phyloP scores from a whole-genome alignment of 257 asterid genomes.

The Fraxinus quadrangulata region DNA sequence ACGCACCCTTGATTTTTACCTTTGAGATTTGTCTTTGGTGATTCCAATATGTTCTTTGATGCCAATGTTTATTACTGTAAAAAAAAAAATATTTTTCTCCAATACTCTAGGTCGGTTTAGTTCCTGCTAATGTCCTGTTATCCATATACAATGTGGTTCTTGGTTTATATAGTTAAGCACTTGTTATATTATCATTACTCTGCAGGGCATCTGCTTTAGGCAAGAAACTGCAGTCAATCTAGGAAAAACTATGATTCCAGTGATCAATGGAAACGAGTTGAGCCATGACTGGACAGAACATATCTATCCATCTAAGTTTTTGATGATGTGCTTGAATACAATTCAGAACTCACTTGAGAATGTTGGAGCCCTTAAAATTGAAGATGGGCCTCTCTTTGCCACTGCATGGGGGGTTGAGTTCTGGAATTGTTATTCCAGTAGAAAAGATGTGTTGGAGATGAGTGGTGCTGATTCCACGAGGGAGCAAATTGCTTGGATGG shows the following conservation, averaged over 20 bases:
- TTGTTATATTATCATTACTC: neutral
- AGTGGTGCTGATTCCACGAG: slow-evolving; percentile 43
- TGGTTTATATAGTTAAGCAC: neutral
- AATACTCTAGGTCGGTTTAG: neutral
- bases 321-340: slow-evolving; percentile 60
- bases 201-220: slow-evolving; percentile 90
- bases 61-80: no score
- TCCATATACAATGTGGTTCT: neutral
- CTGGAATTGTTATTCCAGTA: slow-evolving; percentile 62
- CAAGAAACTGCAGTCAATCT: slow-evolving; percentile 36
- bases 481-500: slow-evolving; percentile 90
- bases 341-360: slow-evolving; percentile 52
- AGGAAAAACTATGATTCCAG: slow-evolving; percentile 33
- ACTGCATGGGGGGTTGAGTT: slow-evolving; percentile 80
- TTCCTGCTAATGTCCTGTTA: neutral
- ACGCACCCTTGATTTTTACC: neutral
- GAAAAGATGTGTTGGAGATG: slow-evolving; percentile 69
- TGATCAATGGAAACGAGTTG: slow-evolving; percentile 27
- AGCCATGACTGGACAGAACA: slow-evolving; percentile 29
- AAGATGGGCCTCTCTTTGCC: slow-evolving; percentile 52
- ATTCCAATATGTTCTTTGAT: neutral
- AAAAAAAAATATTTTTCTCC: neutral
- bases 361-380: slow-evolving; percentile 35
- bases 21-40: neutral
- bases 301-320: slow-evolving; percentile 61